Conservation (phyloP, 768 basidiomycete genomes). For the Lyophyllum shimeji region DNA sequence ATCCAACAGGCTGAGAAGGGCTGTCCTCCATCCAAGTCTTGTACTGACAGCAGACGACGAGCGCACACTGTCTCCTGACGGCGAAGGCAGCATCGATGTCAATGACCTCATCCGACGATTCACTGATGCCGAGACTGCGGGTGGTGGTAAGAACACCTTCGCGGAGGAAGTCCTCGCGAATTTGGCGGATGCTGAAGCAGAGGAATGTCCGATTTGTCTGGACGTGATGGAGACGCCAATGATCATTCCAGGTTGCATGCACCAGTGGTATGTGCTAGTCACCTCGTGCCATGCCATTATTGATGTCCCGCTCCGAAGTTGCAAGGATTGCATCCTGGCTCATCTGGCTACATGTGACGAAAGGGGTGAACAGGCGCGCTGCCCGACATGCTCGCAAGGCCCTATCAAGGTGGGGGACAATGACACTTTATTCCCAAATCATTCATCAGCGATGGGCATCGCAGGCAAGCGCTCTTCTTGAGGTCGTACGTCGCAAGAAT, state of each 20-base stretch:
- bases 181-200: constrained; percentile 49
- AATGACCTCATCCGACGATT: constrained; percentile 60
- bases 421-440: not conserved
- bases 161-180: constrained; percentile 66
- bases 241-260: constrained; percentile 74
- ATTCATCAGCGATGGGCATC: not conserved
- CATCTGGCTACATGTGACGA: constrained; percentile 70
- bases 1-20: constrained; percentile 53
- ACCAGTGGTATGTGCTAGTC: constrained; percentile 56
- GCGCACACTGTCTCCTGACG: constrained; percentile 32
- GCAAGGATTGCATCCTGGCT: constrained; percentile 86
- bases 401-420: constrained; percentile 53
- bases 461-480: constrained; percentile 61
- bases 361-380: constrained; percentile 66
- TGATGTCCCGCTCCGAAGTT: constrained; percentile 43
- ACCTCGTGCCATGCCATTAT: not conserved
- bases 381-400: constrained; percentile 77
- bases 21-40: constrained; percentile 87
- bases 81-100: constrained; percentile 50
- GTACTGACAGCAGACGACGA: constrained; percentile 59
- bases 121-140: constrained; percentile 34
- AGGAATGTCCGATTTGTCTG: constrained; percentile 81
- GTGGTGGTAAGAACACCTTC: constrained; percentile 40
- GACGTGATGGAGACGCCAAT: constrained; percentile 73
- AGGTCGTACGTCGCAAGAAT: constrained; percentile 48